phyloP scores from a whole-genome alignment of 148 eudicot genomes.

The Fallopia convolvulus region DNA sequence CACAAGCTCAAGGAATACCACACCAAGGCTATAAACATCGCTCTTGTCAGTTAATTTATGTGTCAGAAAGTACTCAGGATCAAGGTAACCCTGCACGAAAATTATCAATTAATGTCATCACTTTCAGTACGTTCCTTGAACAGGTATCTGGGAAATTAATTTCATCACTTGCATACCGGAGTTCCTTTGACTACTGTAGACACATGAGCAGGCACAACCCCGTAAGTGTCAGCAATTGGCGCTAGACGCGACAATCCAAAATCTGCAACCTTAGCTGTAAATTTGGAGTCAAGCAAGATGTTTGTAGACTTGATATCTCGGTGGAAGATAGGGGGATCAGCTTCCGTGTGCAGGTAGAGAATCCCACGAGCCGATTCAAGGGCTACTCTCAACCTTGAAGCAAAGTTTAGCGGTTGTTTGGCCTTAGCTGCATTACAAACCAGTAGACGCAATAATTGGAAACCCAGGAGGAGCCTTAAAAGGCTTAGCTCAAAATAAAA shows the following conservation, averaged over 20 bases:
- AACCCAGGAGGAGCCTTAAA: background rate
- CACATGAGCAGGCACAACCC: slow-evolving; percentile 39
- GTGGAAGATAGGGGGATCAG: slow-evolving; percentile 87
- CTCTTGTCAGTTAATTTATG: slow-evolving; percentile 78
- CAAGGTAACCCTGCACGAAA: slow-evolving; percentile 70
- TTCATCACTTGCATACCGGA: slow-evolving; percentile 42
- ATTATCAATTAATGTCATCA: background rate
- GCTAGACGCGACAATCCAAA: slow-evolving; percentile 89
- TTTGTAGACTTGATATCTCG: slow-evolving; percentile 87
- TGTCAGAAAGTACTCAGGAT: slow-evolving; percentile 82
- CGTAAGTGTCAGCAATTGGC: slow-evolving; percentile 63
- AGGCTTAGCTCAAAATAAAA: background rate
- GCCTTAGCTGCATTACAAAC: slow-evolving; percentile 33
- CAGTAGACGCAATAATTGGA: background rate
- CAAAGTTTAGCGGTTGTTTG: slow-evolving; percentile 47
- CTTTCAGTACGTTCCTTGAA: too few species aligned
- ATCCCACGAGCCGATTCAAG: slow-evolving; percentile 77
- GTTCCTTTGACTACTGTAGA: slow-evolving; percentile 92
- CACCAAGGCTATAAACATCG: slow-evolving; percentile 81
- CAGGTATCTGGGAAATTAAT: too few species aligned
- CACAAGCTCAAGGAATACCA: slow-evolving; percentile 74
- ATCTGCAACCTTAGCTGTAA: slow-evolving; percentile 86
- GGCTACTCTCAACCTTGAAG: slow-evolving; percentile 59
- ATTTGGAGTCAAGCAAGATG: slow-evolving; percentile 60
- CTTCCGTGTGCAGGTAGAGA: slow-evolving; percentile 87